phyloP scores from a whole-genome alignment of 352 stramenopile genomes.

The Phytopythium ostracodes region DNA sequence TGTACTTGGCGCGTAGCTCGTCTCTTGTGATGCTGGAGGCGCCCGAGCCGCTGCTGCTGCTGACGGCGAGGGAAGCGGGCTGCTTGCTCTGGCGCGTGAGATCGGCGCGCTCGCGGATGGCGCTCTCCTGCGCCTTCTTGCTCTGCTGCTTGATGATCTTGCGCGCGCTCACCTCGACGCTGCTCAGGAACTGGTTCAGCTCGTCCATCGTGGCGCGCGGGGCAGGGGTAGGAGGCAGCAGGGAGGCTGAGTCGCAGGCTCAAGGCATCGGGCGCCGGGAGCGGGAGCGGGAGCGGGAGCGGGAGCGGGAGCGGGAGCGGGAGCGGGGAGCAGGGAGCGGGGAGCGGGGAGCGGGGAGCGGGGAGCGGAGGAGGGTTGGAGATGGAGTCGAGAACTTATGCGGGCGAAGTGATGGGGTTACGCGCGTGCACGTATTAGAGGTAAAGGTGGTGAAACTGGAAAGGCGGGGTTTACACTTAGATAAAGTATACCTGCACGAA shows the following conservation, averaged over 20 bases:
- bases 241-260: too few species aligned
- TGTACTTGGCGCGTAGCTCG: constrained; percentile 56
- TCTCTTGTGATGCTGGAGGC: constrained; percentile 36
- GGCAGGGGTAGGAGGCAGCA: too few species aligned
- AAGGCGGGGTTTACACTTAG: not conserved
- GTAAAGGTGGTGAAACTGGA: not conserved
- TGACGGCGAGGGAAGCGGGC: constrained; percentile 7
- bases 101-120: constrained; percentile 37
- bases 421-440: not conserved
- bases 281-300: too few species aligned
- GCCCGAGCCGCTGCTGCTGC: constrained; percentile 13
- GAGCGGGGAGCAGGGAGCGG: too few species aligned
- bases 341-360: too few species aligned
- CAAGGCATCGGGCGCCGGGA: too few species aligned
- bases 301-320: too few species aligned
- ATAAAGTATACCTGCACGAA: not conserved
- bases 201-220: constrained; percentile 43
- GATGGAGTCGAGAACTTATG: too few species aligned
- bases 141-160: constrained; percentile 83
- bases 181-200: constrained; percentile 77
- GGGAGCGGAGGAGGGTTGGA: too few species aligned
- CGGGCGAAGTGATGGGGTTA: too few species aligned
- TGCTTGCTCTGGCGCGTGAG: constrained; percentile 12
- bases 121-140: constrained; percentile 64
- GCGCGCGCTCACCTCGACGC: constrained; percentile 63